Evolutionary conservation across 805 yeast genomes (phyloP), one percentile per base, ranked within the genome.

Genomic region (Candida hungchunana): DNA sequence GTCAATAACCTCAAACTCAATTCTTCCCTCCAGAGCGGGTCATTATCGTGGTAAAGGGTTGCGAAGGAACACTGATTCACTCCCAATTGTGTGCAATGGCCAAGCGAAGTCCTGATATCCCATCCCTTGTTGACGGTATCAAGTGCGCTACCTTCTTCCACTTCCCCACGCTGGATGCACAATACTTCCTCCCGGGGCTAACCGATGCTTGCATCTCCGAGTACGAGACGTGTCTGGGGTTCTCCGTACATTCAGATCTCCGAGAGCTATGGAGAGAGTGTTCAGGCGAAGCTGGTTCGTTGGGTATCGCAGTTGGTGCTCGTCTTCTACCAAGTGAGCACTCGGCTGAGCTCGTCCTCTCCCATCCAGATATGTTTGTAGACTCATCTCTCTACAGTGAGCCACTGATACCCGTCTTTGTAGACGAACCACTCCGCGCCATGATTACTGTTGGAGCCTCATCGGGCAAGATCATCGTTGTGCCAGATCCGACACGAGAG

Each of bases 231-330:
- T 26, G 34, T 15, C 17, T 39, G 5, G 42, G 42, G 3, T 34
- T 31, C 11, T 33, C 34, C 7, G 16, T 39, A 6, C 42, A 35
- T 11, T 23, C 32, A 12, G 36, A 39, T 9, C 34, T 39, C 8
- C 34, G 42, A 38, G 29, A 34, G 18, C 30, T 41, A n/a, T 41
- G 45, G 45, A 18, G 36, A 16, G 27, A 28, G 13, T 41, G 45
- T 18, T 37, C 35, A 3, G 45, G 45, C 13, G 44, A 41, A 15
- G 18, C 12, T 7, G 34, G 34, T 4, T 10, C 18, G 9, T 23
- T 34, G 13, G 44, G 44, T 3, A 13, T 35, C 5, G 26, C 36
- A 3, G n/a, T 41, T 21, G 44, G 44, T 2, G 13, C 30, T 7
- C 16, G 41, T 8, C 23, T 41, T 15, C 16, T 41, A 3, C 8